Percentiles rank a stretch among this genome's conserved stretches.
Evolutionary conservation across 768 basidiomycete species (phyloP).

Genomic region (Chiua virens): DNA sequence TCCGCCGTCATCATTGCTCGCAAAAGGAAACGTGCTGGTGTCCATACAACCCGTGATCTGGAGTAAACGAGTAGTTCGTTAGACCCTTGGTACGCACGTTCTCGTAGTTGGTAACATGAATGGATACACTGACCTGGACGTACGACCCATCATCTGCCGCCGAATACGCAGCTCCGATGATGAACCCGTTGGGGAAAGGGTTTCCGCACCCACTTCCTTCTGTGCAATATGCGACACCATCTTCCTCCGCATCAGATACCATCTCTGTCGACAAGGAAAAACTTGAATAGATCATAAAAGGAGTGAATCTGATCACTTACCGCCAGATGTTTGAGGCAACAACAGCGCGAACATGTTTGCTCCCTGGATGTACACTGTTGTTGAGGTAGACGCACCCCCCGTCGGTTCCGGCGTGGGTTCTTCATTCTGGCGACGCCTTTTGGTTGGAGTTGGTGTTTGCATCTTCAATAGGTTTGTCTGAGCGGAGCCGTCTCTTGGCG

Average conservation of each 20-base stretch:
- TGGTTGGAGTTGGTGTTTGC: conserved; percentile 15
- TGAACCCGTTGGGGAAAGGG: conserved; percentile 35
- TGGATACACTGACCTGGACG: conserved; percentile 36
- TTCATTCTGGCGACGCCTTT: conserved; percentile 20
- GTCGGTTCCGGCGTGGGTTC: conserved; percentile 43
- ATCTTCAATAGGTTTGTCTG: neutral
- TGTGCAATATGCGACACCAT: conserved; percentile 39
- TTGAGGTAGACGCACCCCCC: conserved; percentile 29
- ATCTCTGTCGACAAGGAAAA: conserved; percentile 26
- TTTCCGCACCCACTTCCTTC: conserved; percentile 29
- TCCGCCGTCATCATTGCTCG: conserved; percentile 42
- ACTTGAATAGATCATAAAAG: neutral
- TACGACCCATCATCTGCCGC: conserved; percentile 38
- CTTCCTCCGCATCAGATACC: conserved; percentile 40
- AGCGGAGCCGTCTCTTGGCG: neutral
- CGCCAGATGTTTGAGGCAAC: conserved; percentile 32
- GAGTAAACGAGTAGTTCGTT: no score
- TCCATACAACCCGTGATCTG: conserved; percentile 42
- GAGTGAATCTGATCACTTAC: conserved; percentile 23
- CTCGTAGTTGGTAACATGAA: neutral
- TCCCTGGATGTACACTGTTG: conserved; percentile 36
- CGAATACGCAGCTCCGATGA: conserved; percentile 36
- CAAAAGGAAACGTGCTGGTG: conserved; percentile 30
- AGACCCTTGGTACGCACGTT: neutral
- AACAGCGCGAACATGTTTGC: conserved; percentile 36